phyloP scores from a whole-genome alignment of 495 filamentous ascomycete genomes.

The Cercophora scortea region DNA sequence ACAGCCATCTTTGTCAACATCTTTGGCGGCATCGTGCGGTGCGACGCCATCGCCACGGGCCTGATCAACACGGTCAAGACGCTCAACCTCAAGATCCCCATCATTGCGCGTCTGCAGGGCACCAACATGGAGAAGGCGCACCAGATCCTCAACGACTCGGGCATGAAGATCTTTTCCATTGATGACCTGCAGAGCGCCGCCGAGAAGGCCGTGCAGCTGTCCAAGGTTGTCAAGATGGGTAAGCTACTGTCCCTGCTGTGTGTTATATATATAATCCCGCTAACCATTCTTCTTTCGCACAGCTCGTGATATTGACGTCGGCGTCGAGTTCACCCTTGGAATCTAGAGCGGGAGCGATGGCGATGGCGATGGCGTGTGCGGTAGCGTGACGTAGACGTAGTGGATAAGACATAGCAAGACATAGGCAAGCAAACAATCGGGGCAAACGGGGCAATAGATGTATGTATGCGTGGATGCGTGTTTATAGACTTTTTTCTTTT shows the following conservation, averaged over 20 bases:
- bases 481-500: not conserved
- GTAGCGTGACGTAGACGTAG: not conserved
- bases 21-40: conserved; percentile 97
- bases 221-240: conserved; percentile 98
- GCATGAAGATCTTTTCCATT: conserved; percentile 98
- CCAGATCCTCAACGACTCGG: conserved; percentile 93
- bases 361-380: not conserved
- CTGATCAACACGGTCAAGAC: conserved; percentile 87
- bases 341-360: conserved; percentile 55
- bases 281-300: conserved; percentile 1
- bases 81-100: conserved; percentile 92
- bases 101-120: conserved; percentile 92
- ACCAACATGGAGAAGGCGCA: conserved; percentile 97
- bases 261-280: not conserved
- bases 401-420: not conserved
- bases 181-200: conserved; percentile 96
- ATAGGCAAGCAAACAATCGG: too few species aligned
- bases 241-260: conserved; percentile 28
- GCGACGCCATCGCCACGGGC: conserved; percentile 95
- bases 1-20: conserved; percentile 99
- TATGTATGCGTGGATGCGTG: not conserved
- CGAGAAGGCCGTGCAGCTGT: conserved; percentile 97
- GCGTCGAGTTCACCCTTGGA: conserved; percentile 93
- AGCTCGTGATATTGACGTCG: conserved; percentile 96
- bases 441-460: not conserved